A percentile compares a stretch with the other conserved stretches of the same genome.
phyloP scores from a whole-genome alignment of 805 yeast genomes.

The Candida takata region DNA sequence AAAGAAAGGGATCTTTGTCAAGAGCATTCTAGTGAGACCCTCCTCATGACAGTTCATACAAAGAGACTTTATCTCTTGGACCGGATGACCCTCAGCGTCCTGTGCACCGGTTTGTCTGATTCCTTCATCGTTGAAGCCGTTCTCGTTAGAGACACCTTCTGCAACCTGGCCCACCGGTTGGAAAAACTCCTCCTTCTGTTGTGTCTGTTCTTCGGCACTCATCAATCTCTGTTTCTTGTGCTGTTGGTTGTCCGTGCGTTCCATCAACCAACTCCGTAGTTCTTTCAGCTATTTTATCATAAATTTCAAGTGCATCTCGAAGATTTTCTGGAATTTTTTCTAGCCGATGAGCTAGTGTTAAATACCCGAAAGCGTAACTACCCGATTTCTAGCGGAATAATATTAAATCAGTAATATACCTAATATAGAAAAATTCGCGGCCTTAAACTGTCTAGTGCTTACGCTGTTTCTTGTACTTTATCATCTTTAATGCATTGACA shows the following conservation, averaged over 20 bases:
- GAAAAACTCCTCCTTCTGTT: constrained; percentile 37
- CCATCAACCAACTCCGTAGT: not conserved
- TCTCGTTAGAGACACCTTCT: constrained; percentile 34
- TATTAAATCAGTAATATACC: too few species aligned
- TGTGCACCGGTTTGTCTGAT: constrained; percentile 65
- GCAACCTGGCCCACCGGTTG: constrained; percentile 57
- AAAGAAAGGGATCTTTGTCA: constrained; percentile 88
- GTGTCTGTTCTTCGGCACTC: not conserved
- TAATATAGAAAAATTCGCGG: too few species aligned
- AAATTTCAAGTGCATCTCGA: too few species aligned
- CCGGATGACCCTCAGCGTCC: constrained; percentile 87
- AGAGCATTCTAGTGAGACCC: constrained; percentile 75
- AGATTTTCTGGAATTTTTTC: too few species aligned
- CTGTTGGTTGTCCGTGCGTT: not conserved
- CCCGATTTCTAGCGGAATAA: too few species aligned
- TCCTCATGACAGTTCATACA: constrained; percentile 92
- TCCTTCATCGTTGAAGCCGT: constrained; percentile 29
- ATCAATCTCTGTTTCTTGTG: constrained; percentile 3
- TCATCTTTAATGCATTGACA: too few species aligned
- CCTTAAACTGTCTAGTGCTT: too few species aligned
- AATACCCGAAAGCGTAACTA: too few species aligned
- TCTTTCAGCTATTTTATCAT: too few species aligned
- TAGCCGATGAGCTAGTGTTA: too few species aligned
- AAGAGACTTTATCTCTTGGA: constrained; percentile 88
- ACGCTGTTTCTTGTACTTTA: too few species aligned